A percentile compares a stretch with the other conserved stretches of the same genome.
phyloP scores from a whole-genome alignment of 1,284 basidiomycete genomes.

The Moesziomyces antarcticus region DNA sequence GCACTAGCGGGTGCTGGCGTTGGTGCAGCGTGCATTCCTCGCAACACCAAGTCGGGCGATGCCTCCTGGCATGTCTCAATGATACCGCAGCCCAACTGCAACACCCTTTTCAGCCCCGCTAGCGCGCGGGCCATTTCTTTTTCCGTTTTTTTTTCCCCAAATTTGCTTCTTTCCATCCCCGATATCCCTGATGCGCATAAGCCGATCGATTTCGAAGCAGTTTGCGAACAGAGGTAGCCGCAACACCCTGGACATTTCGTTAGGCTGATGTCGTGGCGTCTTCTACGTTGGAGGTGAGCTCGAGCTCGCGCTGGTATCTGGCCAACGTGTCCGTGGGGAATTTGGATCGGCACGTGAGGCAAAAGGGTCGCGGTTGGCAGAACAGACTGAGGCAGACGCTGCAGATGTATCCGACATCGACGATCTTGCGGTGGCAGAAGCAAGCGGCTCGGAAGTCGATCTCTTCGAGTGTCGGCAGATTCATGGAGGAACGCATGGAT shows the following conservation, averaged over 20 bases:
- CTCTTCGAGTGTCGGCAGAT: constrained; percentile 89
- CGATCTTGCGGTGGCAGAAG: constrained; percentile 96
- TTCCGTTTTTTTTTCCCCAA: too few species aligned
- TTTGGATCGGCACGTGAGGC: constrained; percentile 45
- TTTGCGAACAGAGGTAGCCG: too few species aligned
- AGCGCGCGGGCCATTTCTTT: too few species aligned
- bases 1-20: too few species aligned
- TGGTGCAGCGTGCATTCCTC: neutral
- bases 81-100: neutral
- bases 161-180: too few species aligned
- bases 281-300: constrained; percentile 10
- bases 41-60: neutral
- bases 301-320: constrained; percentile 28
- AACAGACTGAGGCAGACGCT: constrained; percentile 64
- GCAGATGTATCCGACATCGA: constrained; percentile 97
- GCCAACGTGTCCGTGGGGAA: constrained; percentile 33
- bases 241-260: neutral
- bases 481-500: constrained; percentile 79
- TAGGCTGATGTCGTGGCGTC: neutral
- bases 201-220: too few species aligned
- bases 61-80: neutral
- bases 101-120: too few species aligned
- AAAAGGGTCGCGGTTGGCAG: constrained; percentile 38
- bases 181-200: too few species aligned
- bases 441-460: constrained; percentile 97